Evolutionary conservation across 2,329 filamentous ascomycete genomes (phyloP).

Genomic region (Trichoderma sp.): DNA sequence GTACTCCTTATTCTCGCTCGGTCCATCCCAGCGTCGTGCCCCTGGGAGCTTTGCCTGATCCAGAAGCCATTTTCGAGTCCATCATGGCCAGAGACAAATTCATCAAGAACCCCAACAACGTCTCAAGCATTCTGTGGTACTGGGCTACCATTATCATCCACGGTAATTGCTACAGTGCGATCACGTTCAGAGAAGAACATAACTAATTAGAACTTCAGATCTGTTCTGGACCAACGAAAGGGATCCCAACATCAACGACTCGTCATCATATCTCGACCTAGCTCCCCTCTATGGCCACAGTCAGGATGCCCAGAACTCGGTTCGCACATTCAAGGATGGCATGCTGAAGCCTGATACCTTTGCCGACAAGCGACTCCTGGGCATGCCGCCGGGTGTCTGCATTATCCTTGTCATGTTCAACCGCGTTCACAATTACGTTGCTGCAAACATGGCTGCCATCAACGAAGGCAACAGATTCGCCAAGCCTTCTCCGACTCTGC

Average conservation of each 20-base stretch:
- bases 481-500: constrained; percentile 53
- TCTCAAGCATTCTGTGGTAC: constrained; percentile 70
- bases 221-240: constrained; percentile 67
- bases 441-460: constrained; percentile 74
- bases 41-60: constrained; percentile 66
- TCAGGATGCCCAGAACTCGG: constrained; percentile 61
- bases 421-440: constrained; percentile 84
- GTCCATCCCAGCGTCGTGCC: constrained; percentile 58
- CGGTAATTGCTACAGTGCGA: constrained; percentile 40
- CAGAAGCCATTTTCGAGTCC: constrained; percentile 59
- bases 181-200: background rate
- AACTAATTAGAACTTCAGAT: constrained; percentile 39
- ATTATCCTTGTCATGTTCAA: constrained; percentile 76
- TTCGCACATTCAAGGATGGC: constrained; percentile 69
- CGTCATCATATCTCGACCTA: constrained; percentile 70
- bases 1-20: constrained; percentile 64
- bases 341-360: constrained; percentile 71
- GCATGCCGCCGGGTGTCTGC: constrained; percentile 69
- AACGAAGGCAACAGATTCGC: constrained; percentile 81
- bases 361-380: constrained; percentile 66
- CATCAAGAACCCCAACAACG: constrained; percentile 65
- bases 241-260: constrained; percentile 61
- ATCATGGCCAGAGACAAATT: constrained; percentile 55
- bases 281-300: constrained; percentile 70
- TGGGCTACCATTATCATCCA: constrained; percentile 74